Conservation (phyloP, 257 asterid genomes). For the Gynochthodes officinalis region DNA sequence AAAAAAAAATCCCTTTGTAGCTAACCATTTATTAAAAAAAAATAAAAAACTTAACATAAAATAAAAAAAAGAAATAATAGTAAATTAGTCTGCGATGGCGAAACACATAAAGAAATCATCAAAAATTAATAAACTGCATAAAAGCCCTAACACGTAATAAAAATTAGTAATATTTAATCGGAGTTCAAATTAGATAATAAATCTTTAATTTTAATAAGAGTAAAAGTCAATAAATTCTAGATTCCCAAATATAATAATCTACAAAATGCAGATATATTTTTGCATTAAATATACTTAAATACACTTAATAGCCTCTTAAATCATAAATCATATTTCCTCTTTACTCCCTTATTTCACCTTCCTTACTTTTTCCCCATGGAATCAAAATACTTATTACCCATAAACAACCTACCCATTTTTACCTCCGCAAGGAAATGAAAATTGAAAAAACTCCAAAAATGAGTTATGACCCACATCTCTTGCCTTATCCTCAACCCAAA, state of each 20-base stretch:
- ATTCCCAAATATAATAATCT: not conserved
- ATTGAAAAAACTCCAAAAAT: constrained; percentile 1
- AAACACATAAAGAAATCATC: no score
- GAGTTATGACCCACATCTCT: constrained; percentile 10
- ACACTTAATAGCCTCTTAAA: not conserved
- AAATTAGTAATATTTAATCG: not conserved
- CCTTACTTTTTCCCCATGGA: no score
- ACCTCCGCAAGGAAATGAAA: not conserved
- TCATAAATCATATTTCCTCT: not conserved
- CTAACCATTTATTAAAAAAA: no score
- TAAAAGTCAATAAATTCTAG: not conserved
- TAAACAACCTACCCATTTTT: no score
- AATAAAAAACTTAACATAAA: no score
- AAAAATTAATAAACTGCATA: not conserved
- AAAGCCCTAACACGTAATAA: not conserved
- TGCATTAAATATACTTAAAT: not conserved
- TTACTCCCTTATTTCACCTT: not conserved
- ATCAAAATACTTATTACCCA: no score
- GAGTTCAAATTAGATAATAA: not conserved
- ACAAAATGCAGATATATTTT: not conserved
- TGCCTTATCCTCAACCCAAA: constrained; percentile 11
- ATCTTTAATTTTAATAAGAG: not conserved
- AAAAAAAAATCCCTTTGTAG: no score
- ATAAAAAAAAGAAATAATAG: no score
- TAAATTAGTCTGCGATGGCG: no score